Evolutionary conservation across 495 filamentous ascomycete genomes (phyloP).

Genomic region (Talaromyces proteolyticus): DNA sequence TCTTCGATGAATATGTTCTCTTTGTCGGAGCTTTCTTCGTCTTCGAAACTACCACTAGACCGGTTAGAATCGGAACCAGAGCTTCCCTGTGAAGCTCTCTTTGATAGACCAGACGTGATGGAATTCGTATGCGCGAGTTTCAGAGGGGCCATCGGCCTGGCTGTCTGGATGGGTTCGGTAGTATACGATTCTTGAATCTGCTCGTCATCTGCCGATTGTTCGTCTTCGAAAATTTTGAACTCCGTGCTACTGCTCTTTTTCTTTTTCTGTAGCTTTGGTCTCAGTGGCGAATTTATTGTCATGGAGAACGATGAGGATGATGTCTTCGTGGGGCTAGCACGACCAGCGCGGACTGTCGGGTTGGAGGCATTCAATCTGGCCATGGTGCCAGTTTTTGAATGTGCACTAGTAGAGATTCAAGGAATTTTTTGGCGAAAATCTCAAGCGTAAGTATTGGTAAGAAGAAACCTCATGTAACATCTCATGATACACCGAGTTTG

Average conservation of each 20-base stretch:
- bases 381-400: no score
- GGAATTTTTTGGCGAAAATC: neutral
- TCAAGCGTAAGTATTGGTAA: neutral
- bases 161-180: neutral
- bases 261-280: neutral
- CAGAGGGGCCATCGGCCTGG: neutral
- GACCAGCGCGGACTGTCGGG: neutral
- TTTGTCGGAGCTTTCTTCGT: slow-evolving; percentile 22
- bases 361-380: slow-evolving; percentile 5
- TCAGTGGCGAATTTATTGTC: neutral
- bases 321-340: neutral
- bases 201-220: neutral
- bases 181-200: neutral
- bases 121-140: slow-evolving; percentile 3
- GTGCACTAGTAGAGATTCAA: no score
- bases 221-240: slow-evolving; percentile 6
- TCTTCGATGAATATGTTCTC: slow-evolving; percentile 34
- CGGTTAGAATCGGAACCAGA: neutral
- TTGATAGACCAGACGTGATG: slow-evolving; percentile 2
- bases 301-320: neutral
- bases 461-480: no score
- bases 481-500: no score
- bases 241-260: neutral
- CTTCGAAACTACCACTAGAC: neutral
- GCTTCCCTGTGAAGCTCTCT: slow-evolving; percentile 5